These are phyloP conservation scores for Colletotrichum tropicale DNA, from an alignment of 2,329 filamentous ascomycete genomes.

Conservation along the genomic window DNA sequence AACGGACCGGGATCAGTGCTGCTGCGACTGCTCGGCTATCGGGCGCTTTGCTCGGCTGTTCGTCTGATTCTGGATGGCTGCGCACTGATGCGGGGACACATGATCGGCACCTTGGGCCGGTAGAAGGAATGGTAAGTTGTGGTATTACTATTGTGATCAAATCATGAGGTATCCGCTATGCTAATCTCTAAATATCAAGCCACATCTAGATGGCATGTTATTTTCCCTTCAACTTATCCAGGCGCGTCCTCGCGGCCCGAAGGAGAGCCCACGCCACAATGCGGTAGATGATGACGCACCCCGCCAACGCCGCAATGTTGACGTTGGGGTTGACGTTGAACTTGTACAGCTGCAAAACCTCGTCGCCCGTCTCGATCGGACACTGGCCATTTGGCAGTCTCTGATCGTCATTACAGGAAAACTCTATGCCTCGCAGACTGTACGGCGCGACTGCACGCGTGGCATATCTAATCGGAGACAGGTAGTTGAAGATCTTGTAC, in stretches of 20 bases:
- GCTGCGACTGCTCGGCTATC: slow-evolving; percentile 17
- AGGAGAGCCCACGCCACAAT: slow-evolving; percentile 65
- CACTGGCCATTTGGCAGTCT: slow-evolving; percentile 64
- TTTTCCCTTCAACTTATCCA: slow-evolving; percentile 43
- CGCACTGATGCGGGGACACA: background rate
- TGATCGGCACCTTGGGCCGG: background rate
- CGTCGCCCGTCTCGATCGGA: slow-evolving; percentile 67
- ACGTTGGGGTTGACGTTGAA: slow-evolving; percentile 65
- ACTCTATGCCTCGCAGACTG: slow-evolving; percentile 62
- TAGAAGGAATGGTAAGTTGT: too few species aligned
- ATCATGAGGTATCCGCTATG: background rate
- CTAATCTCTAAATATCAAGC: background rate
- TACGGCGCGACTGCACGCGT: slow-evolving; percentile 71
- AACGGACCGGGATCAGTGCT: background rate
- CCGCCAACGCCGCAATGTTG: slow-evolving; percentile 67
- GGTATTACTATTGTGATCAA: background rate
- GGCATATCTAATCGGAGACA: slow-evolving; percentile 74
- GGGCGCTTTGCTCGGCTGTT: slow-evolving; percentile 2
- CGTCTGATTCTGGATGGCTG: slow-evolving; percentile 1
- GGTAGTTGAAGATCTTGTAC: slow-evolving; percentile 72
- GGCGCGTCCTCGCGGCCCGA: slow-evolving; percentile 54
- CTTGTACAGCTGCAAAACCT: slow-evolving; percentile 72
- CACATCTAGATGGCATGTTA: background rate
- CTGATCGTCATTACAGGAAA: slow-evolving; percentile 68
- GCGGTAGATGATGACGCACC: slow-evolving; percentile 69